Conservation (phyloP, 2,329 filamentous ascomycete species). For the Nemania sp. region DNA sequence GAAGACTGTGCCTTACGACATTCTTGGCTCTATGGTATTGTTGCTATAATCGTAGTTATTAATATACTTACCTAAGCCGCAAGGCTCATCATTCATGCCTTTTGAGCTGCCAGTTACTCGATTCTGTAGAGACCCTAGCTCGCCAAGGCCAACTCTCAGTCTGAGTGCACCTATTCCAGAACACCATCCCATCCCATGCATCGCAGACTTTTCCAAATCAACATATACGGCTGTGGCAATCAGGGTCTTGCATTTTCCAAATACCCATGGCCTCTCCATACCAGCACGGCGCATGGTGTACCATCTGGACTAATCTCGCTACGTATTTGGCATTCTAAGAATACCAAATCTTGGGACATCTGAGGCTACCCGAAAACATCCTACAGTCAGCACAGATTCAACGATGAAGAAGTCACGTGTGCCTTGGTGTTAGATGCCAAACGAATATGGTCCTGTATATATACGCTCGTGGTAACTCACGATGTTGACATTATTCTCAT, state of each 20-base stretch:
- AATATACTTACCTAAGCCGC: conserved; percentile 30
- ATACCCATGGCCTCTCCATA: conserved; percentile 2
- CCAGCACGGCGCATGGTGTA: not conserved
- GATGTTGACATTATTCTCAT: conserved; percentile 8
- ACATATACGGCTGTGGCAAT: not conserved
- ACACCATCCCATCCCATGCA: conserved; percentile 4
- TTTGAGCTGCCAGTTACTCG: not conserved
- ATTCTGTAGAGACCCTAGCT: conserved; percentile 1
- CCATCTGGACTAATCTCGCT: conserved; percentile 24
- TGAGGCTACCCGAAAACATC: conserved; percentile 6
- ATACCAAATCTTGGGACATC: conserved; percentile 17
- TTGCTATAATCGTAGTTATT: conserved; percentile 17
- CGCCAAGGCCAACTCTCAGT: conserved; percentile 15
- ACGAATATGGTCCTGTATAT: conserved; percentile 18
- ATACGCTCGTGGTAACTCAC: conserved; percentile 6
- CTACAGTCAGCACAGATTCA: conserved; percentile 28
- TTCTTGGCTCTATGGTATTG: not conserved
- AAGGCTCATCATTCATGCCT: conserved; percentile 21
- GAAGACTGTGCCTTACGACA: conserved; percentile 14
- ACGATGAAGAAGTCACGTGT: not conserved
- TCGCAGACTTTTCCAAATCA: conserved; percentile 25
- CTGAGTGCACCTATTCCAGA: conserved; percentile 17
- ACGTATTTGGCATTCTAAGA: conserved; percentile 10
- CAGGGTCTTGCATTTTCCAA: conserved; percentile 13
- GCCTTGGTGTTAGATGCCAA: not conserved